Percentiles rank a stretch among this genome's conserved stretches.
phyloP scores from a whole-genome alignment of 108 stramenopile genomes.

The Nitzschia palea region DNA sequence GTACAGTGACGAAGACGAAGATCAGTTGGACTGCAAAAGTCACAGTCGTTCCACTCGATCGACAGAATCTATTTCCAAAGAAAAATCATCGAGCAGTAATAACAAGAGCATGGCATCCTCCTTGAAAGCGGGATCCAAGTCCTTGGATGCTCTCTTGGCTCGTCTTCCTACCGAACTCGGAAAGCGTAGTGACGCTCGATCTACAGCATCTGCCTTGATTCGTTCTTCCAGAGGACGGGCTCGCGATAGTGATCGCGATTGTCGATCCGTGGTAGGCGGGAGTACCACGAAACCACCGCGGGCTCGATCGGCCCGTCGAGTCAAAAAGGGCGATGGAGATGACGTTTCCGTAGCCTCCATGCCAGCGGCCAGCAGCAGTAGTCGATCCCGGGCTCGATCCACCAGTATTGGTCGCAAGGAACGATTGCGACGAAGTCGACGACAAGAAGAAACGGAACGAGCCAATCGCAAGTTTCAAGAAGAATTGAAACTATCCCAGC shows the following conservation, averaged over 20 bases:
- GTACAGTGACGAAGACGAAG: too few species aligned
- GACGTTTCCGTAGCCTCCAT: background rate
- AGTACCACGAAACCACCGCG: background rate
- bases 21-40: background rate
- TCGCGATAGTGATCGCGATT: conserved; percentile 1
- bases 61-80: too few species aligned
- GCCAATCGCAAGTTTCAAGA: conserved; percentile 10
- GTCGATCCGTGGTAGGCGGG: conserved; percentile 1
- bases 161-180: conserved; percentile 2
- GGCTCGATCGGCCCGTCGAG: conserved; percentile 2
- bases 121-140: background rate
- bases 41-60: too few species aligned
- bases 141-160: conserved; percentile 4
- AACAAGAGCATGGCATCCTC: too few species aligned
- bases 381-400: background rate
- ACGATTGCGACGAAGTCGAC: background rate
- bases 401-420: conserved; percentile 7
- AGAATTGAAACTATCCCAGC: conserved; percentile 4
- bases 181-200: conserved; percentile 11
- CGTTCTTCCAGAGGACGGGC: background rate
- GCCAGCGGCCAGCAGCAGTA: background rate
- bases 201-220: conserved; percentile 3
- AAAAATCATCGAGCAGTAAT: too few species aligned
- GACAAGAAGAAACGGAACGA: background rate
- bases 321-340: background rate